These are phyloP conservation scores for Saccharum officinarum DNA, from an alignment of 176 grass and related monocot genomes.

Conservation along the genomic window DNA sequence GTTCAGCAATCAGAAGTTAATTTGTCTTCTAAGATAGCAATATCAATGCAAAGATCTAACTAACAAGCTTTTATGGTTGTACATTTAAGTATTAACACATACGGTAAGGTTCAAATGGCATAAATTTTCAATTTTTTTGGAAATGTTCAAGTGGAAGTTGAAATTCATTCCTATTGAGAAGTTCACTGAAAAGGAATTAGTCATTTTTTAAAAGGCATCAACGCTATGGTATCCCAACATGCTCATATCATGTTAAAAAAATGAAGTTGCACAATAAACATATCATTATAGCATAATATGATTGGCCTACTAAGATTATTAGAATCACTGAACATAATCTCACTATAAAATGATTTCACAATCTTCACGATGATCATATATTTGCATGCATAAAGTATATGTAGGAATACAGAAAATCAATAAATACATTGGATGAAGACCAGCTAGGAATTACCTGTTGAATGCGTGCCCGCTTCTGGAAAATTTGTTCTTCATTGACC, in stretches of 20 bases:
- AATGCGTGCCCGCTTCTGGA: slow-evolving; percentile 90
- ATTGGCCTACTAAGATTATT: background rate
- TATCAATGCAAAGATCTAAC: slow-evolving; percentile 13
- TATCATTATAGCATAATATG: slow-evolving; percentile 6
- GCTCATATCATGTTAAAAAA: background rate
- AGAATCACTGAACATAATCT: background rate
- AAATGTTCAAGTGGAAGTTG: background rate
- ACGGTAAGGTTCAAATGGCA: background rate
- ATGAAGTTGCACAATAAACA: slow-evolving; percentile 16
- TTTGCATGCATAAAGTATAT: slow-evolving; percentile 13
- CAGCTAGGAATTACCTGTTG: slow-evolving; percentile 69
- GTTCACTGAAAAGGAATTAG: background rate
- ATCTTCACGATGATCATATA: slow-evolving; percentile 5
- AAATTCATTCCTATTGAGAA: background rate
- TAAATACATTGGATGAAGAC: slow-evolving; percentile 4
- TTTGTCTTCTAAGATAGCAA: background rate
- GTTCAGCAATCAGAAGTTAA: slow-evolving; percentile 31
- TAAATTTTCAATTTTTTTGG: slow-evolving; percentile 19
- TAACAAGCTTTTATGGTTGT: slow-evolving; percentile 5
- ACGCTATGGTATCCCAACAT: slow-evolving; percentile 14
- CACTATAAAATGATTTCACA: slow-evolving; percentile 7
- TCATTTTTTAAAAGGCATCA: slow-evolving; percentile 18
- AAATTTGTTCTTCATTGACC: slow-evolving; percentile 94
- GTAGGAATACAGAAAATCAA: slow-evolving; percentile 5
- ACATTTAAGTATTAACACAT: slow-evolving; percentile 5